phyloP scores from a whole-genome alignment of 164 flowering plant genomes.

The Aristolochia californica region DNA sequence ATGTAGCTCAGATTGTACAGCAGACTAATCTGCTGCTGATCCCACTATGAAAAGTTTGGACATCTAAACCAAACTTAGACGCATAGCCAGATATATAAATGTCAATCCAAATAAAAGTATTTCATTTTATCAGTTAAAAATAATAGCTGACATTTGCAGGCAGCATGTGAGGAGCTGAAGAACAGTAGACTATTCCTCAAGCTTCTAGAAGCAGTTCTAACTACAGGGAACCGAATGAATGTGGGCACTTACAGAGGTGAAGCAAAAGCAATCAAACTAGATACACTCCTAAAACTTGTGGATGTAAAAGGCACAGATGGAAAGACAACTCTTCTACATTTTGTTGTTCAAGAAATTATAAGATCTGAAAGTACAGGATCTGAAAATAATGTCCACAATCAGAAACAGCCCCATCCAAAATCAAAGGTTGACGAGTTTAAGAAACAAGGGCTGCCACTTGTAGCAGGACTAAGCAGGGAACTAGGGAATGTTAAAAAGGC shows the following conservation, averaged over 20 bases:
- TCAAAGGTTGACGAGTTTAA: slow-evolving; percentile 51
- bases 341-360: slow-evolving; percentile 94
- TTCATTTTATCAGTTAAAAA: too few species aligned
- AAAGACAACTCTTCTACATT: slow-evolving; percentile 91
- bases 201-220: slow-evolving; percentile 94
- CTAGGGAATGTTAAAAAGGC: slow-evolving; percentile 73
- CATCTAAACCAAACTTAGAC: too few species aligned
- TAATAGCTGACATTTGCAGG: slow-evolving; percentile 29
- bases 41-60: too few species aligned
- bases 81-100: too few species aligned
- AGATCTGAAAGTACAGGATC: slow-evolving; percentile 54
- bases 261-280: slow-evolving; percentile 91
- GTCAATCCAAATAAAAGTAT: too few species aligned
- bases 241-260: slow-evolving; percentile 95
- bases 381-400: slow-evolving; percentile 23
- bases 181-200: slow-evolving; percentile 83
- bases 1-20: too few species aligned
- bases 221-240: slow-evolving; percentile 95
- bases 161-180: slow-evolving; percentile 79
- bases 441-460: slow-evolving; percentile 77
- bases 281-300: slow-evolving; percentile 74
- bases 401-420: slow-evolving; percentile 13
- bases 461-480: slow-evolving; percentile 70
- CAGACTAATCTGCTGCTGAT: too few species aligned
- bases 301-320: slow-evolving; percentile 96